Evolutionary conservation across 768 basidiomycete species (phyloP).

Genomic region (Suillus alpinus): DNA sequence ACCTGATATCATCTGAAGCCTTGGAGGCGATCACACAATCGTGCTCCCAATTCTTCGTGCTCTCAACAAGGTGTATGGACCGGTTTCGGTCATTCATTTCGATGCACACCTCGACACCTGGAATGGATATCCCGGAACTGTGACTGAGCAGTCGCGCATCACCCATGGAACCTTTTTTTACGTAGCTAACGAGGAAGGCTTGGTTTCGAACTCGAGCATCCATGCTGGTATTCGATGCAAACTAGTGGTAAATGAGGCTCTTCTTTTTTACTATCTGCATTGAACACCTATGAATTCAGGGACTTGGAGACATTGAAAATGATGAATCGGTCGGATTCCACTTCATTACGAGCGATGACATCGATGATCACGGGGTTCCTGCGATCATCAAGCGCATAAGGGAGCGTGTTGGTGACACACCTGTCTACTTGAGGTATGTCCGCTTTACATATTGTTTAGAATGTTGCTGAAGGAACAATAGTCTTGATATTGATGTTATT

Average conservation of each 20-base stretch:
- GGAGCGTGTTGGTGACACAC: constrained; percentile 65
- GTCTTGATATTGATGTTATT: constrained; percentile 81
- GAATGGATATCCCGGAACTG: constrained; percentile 37
- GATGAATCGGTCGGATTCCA: constrained; percentile 77
- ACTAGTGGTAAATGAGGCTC: constrained; percentile 41
- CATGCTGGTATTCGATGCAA: constrained; percentile 88
- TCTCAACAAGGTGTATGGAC: constrained; percentile 75
- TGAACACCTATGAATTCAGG: constrained; percentile 10
- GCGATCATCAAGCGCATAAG: constrained; percentile 73
- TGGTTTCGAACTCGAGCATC: constrained; percentile 70
- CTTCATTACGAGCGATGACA: constrained; percentile 75
- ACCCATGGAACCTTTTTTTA: constrained; percentile 90
- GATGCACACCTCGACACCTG: constrained; percentile 74
- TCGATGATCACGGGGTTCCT: constrained; percentile 73
- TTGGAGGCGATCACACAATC: constrained; percentile 89
- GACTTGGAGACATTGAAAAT: constrained; percentile 43
- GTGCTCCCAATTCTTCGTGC: constrained; percentile 83
- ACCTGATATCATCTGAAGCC: constrained; percentile 17
- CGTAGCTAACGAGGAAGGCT: constrained; percentile 72
- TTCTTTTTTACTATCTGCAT: background rate
- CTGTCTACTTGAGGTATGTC: constrained; percentile 68
- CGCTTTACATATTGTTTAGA: background rate
- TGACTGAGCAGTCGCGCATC: constrained; percentile 59
- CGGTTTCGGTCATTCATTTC: constrained; percentile 81
- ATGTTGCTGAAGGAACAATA: constrained; percentile 20